Evolutionary conservation across 768 basidiomycete genomes (phyloP).

Genomic region (Lyophyllum semitale): DNA sequence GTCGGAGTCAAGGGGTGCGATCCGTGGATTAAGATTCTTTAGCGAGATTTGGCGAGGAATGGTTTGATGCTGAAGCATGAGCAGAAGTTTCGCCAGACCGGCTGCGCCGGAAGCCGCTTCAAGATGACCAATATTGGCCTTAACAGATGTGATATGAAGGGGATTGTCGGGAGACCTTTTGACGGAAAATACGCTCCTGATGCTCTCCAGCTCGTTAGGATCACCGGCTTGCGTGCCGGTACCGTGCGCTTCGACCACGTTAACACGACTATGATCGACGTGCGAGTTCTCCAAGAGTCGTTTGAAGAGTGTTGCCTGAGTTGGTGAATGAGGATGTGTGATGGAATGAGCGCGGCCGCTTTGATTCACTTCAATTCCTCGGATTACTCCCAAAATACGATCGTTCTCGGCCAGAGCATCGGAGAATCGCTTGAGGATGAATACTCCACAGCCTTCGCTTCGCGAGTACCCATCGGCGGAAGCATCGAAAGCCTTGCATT

Average conservation of each 20-base stretch:
- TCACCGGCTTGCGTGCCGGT: slow-evolving; percentile 77
- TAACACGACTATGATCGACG: slow-evolving; percentile 47
- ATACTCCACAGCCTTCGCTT: slow-evolving; percentile 69
- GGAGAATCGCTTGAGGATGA: slow-evolving; percentile 68
- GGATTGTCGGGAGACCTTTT: slow-evolving; percentile 45
- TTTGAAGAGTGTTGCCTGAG: slow-evolving; percentile 59
- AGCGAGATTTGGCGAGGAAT: slow-evolving; percentile 68
- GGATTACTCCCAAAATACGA: slow-evolving; percentile 66
- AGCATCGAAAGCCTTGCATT: slow-evolving; percentile 71
- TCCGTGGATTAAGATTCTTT: slow-evolving; percentile 54
- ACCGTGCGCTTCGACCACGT: slow-evolving; percentile 74
- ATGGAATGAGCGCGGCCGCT: slow-evolving; percentile 67
- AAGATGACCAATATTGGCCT: slow-evolving; percentile 74
- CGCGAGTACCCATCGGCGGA: slow-evolving; percentile 76
- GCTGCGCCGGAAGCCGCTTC: slow-evolving; percentile 78
- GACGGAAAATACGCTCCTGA: slow-evolving; percentile 53
- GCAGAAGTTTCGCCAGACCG: slow-evolving; percentile 67
- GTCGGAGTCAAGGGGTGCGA: slow-evolving; percentile 49
- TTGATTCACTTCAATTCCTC: slow-evolving; percentile 72
- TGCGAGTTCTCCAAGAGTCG: slow-evolving; percentile 46
- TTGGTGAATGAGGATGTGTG: slow-evolving; percentile 68
- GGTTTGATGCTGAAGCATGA: slow-evolving; percentile 59
- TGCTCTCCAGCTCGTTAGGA: slow-evolving; percentile 62
- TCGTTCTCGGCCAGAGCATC: slow-evolving; percentile 72
- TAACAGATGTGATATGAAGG: slow-evolving; percentile 68